A percentile compares a stretch with the other conserved stretches of the same genome.
phyloP scores from a whole-genome alignment of 148 eudicot species.

The Simmondsia chinensis region DNA sequence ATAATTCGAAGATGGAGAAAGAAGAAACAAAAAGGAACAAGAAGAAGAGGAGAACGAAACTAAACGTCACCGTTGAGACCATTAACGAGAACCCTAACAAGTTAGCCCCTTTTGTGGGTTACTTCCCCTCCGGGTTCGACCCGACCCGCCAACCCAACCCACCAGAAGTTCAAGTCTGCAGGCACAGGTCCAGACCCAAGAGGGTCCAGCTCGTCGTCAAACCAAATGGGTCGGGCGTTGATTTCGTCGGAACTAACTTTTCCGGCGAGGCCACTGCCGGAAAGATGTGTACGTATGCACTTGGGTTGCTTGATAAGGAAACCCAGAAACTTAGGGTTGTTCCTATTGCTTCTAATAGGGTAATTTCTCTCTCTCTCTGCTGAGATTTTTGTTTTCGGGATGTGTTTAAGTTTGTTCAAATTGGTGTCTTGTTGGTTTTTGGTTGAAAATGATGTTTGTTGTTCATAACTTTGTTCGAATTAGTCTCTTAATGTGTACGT shows the following conservation, averaged over 20 bases:
- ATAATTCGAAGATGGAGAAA: background rate
- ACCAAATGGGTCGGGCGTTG: slow-evolving; percentile 27
- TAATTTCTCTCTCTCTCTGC: slow-evolving; percentile 4
- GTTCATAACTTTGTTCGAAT: no score
- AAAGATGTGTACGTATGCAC: slow-evolving; percentile 46
- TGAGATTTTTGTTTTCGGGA: background rate
- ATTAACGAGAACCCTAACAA: slow-evolving; percentile 17
- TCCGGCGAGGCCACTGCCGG: slow-evolving; percentile 57
- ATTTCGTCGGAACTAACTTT: slow-evolving; percentile 45
- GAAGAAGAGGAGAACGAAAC: slow-evolving; percentile 1
- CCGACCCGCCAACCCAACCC: slow-evolving; percentile 15
- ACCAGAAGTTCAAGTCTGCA: slow-evolving; percentile 19
- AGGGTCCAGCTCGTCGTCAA: slow-evolving; percentile 48
- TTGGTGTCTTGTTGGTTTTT: no score
- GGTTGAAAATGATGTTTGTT: no score
- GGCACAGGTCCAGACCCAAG: slow-evolving; percentile 20
- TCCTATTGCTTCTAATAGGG: slow-evolving; percentile 69
- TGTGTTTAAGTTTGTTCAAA: no score
- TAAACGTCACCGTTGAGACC: slow-evolving; percentile 21
- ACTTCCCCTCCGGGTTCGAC: slow-evolving; percentile 50
- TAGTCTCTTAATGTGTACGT: no score
- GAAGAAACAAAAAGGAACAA: no score
- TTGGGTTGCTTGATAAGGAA: slow-evolving; percentile 55
- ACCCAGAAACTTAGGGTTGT: slow-evolving; percentile 42
- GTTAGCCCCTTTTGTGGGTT: slow-evolving; percentile 41